These are phyloP conservation scores for Termitomyces sp. DNA, from an alignment of 768 basidiomycete genomes.

Conservation along the genomic window DNA sequence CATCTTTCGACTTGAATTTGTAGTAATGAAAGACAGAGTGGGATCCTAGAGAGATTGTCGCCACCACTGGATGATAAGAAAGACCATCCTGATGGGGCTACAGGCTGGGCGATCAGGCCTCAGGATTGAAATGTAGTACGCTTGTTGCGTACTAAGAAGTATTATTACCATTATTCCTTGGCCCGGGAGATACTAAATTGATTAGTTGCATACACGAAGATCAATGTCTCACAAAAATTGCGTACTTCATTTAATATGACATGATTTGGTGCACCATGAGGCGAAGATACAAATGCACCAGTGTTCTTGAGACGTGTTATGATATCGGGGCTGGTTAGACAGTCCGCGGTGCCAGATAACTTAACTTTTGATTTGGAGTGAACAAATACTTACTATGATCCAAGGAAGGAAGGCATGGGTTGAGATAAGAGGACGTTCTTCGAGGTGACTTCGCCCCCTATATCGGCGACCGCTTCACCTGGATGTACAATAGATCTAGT, in stretches of 20 bases:
- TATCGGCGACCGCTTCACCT: slow-evolving; percentile 19
- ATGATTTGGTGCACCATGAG: slow-evolving; percentile 77
- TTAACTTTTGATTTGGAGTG: neutral
- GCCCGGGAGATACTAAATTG: slow-evolving; percentile 67
- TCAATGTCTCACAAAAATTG: neutral
- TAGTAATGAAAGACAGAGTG: slow-evolving; percentile 85
- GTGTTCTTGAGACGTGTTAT: slow-evolving; percentile 62
- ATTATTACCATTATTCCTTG: slow-evolving; percentile 84
- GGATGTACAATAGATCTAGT: neutral
- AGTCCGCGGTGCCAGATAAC: slow-evolving; percentile 2
- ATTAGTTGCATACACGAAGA: neutral
- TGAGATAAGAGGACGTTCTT: slow-evolving; percentile 67
- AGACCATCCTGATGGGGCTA: slow-evolving; percentile 95
- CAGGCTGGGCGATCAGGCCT: neutral
- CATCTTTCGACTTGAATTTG: slow-evolving; percentile 39
- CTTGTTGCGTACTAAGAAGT: neutral
- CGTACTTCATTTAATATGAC: slow-evolving; percentile 82
- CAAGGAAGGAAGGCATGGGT: slow-evolving; percentile 66
- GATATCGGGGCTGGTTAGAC: slow-evolving; percentile 63
- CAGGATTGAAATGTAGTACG: neutral
- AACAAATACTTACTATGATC: slow-evolving; percentile 47
- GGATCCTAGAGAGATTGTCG: slow-evolving; percentile 85
- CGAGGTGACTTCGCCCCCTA: slow-evolving; percentile 71
- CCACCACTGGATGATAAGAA: slow-evolving; percentile 80
- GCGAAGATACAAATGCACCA: slow-evolving; percentile 56